phyloP scores from a whole-genome alignment of 169 alveolate species.

The Babesia caballi region DNA sequence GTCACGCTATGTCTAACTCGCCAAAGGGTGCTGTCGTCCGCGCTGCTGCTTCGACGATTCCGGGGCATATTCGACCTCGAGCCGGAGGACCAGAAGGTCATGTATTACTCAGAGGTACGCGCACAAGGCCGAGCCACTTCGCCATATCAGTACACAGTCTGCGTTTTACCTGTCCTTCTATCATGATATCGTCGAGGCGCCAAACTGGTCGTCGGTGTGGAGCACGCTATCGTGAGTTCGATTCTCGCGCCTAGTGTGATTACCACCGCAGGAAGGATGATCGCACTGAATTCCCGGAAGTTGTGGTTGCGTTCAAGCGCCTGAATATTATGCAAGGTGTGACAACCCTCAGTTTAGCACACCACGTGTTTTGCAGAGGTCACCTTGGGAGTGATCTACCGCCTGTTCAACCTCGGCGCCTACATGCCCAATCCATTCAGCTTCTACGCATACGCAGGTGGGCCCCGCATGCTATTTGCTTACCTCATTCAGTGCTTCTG shows the following conservation, averaged over 20 bases:
- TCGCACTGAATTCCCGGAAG: constrained; percentile 37
- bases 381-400: constrained; percentile 15
- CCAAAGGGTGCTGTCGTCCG: constrained; percentile 18
- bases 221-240: constrained; percentile 15
- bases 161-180: constrained; percentile 56
- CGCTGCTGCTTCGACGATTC: constrained; percentile 21
- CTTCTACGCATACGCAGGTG: constrained; percentile 47
- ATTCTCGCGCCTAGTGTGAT: neutral
- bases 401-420: constrained; percentile 8
- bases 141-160: neutral
- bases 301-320: constrained; percentile 21
- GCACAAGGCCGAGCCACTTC: neutral
- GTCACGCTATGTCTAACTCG: no score
- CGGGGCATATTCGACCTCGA: constrained; percentile 54
- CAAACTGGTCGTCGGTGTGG: constrained; percentile 4
- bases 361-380: constrained; percentile 1
- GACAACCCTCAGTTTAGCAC: neutral
- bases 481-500: constrained; percentile 1
- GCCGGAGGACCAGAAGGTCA: constrained; percentile 43
- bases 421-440: constrained; percentile 7
- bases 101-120: constrained; percentile 56
- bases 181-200: constrained; percentile 42
- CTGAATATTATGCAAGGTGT: constrained; percentile 41
- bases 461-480: neutral
- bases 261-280: constrained; percentile 3